Evolutionary conservation across 1,139 yeast genomes (phyloP).

Genomic region (Suhomyces wounanorum): DNA sequence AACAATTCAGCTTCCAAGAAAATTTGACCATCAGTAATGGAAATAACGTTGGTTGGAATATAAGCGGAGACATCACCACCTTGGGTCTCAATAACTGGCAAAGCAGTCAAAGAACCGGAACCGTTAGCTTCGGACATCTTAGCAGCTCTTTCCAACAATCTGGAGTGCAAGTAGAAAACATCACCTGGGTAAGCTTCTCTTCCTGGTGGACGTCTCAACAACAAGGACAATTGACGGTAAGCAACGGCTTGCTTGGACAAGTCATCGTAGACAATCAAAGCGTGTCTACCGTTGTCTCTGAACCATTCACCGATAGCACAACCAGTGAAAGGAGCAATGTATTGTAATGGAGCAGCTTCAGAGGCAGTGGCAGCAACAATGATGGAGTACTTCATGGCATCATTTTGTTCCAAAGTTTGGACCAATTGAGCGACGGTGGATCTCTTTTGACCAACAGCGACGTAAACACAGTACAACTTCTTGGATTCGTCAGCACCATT

Average conservation of each 20-base stretch:
- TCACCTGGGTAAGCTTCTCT: slow-evolving; percentile 98
- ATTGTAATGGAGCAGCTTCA: slow-evolving; percentile 99
- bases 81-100: slow-evolving; percentile 96
- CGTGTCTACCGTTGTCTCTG: slow-evolving; percentile 99
- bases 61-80: slow-evolving; percentile 99
- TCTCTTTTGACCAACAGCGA: slow-evolving; percentile 99
- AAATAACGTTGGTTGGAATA: slow-evolving; percentile 96
- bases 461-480: slow-evolving; percentile 99
- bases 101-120: slow-evolving; percentile 94
- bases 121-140: slow-evolving; percentile 90
- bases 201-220: slow-evolving; percentile 97
- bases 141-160: slow-evolving; percentile 96
- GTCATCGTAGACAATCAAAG: slow-evolving; percentile 96
- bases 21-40: slow-evolving; percentile 97
- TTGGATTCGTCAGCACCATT: slow-evolving; percentile 89
- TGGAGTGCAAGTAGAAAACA: slow-evolving; percentile 94
- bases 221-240: slow-evolving; percentile 97
- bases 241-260: slow-evolving; percentile 99
- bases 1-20: slow-evolving; percentile 99
- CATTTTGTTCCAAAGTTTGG: slow-evolving; percentile 97
- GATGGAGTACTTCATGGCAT: slow-evolving; percentile 96
- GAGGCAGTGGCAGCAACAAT: slow-evolving; percentile 99
- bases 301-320: slow-evolving; percentile 99
- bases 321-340: slow-evolving; percentile 99
- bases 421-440: slow-evolving; percentile 99